phyloP scores from a whole-genome alignment of 305 asterid species.

The Fraxinus sp. region DNA sequence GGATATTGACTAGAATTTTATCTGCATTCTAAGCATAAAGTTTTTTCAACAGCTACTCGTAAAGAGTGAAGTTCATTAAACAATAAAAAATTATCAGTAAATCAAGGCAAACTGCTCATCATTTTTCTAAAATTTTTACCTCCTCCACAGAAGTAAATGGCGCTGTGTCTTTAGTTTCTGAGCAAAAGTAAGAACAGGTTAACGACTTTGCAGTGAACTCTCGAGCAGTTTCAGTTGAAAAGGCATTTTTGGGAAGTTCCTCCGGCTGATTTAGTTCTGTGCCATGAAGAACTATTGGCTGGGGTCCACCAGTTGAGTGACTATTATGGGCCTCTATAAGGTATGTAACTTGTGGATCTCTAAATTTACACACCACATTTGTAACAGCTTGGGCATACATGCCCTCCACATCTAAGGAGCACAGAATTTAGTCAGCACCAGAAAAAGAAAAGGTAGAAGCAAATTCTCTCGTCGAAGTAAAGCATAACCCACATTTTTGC shows the following conservation, averaged over 20 bases:
- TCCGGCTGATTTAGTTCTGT: conserved; percentile 43
- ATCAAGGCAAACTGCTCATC: not conserved
- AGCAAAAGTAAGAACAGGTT: conserved; percentile 59
- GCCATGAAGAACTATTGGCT: conserved; percentile 60
- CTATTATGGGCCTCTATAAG: conserved; percentile 54
- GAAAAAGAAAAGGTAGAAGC: conserved; percentile 7
- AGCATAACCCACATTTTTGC: not conserved
- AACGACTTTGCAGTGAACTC: conserved; percentile 45
- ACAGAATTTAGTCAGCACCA: conserved; percentile 22
- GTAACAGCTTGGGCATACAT: conserved; percentile 58
- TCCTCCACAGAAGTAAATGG: conserved; percentile 58
- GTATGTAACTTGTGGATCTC: conserved; percentile 68
- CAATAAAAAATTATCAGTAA: conserved; percentile 8
- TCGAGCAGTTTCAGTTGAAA: conserved; percentile 41
- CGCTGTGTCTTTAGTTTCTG: conserved; percentile 34
- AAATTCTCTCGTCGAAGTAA: not conserved
- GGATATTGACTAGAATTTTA: conserved; percentile 64
- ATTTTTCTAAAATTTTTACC: conserved; percentile 38
- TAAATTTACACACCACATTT: conserved; percentile 55
- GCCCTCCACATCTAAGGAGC: conserved; percentile 53
- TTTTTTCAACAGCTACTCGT: conserved; percentile 26
- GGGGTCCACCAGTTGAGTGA: conserved; percentile 44
- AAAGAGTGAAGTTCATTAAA: conserved; percentile 25
- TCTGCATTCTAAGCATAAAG: conserved; percentile 64
- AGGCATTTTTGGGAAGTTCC: conserved; percentile 46